Evolutionary conservation across 768 basidiomycete species (phyloP).

Genomic region (Royoungia palumana): DNA sequence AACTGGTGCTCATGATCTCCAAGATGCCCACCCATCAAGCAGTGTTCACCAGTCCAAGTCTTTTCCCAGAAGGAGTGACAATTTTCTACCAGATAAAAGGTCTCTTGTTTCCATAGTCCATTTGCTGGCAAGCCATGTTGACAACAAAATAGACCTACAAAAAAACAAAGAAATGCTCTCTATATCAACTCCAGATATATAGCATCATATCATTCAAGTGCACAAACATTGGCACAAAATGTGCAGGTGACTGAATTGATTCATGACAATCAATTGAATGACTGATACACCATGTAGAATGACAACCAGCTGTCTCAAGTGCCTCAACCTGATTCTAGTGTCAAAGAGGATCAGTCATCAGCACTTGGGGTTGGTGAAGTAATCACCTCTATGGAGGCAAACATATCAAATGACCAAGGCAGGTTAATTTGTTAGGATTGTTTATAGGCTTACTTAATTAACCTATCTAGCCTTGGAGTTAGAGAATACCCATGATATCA

Average conservation of each 20-base stretch:
- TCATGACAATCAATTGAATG: background rate
- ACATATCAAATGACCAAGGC: no score
- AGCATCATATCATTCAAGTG: background rate
- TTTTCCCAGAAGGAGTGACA: background rate
- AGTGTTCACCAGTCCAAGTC: background rate
- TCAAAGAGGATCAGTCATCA: no score
- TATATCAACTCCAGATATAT: constrained; percentile 21
- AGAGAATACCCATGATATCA: no score
- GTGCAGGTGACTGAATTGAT: constrained; percentile 10
- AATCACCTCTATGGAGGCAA: no score
- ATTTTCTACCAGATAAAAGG: constrained; percentile 5
- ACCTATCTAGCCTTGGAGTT: no score
- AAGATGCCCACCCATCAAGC: background rate
- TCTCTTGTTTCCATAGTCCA: background rate
- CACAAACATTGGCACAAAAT: background rate
- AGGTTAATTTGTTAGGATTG: no score
- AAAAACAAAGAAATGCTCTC: constrained; percentile 11
- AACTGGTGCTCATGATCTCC: background rate
- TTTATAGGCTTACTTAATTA: no score
- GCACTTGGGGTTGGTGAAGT: no score
- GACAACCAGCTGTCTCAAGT: no score
- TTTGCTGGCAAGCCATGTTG: background rate
- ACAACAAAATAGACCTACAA: background rate
- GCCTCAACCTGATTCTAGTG: no score
- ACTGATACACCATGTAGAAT: no score